Evolutionary conservation across 2,329 filamentous ascomycete genomes (phyloP).

Genomic region (Cucurbitaria berberidis): DNA sequence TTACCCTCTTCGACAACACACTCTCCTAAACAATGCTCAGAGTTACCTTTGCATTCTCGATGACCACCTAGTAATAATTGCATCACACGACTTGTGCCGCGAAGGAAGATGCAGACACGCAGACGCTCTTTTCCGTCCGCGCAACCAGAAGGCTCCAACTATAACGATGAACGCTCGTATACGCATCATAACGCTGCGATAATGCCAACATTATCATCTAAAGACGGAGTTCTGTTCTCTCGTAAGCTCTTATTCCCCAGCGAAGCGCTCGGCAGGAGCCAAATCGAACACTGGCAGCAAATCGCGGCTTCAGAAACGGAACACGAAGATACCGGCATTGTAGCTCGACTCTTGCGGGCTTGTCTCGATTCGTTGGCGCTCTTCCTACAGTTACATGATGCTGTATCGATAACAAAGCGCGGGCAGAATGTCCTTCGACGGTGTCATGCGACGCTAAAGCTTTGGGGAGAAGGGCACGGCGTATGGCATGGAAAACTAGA

Average conservation of each 20-base stretch:
- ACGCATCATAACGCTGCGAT: background rate
- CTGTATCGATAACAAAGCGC: background rate
- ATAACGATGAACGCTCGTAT: background rate
- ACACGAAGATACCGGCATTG: constrained; percentile 8
- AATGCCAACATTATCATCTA: background rate
- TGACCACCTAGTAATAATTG: background rate
- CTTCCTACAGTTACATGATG: background rate
- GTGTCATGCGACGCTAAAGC: constrained; percentile 11
- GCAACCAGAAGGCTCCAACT: background rate
- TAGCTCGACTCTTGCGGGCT: constrained; percentile 5
- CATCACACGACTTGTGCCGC: background rate
- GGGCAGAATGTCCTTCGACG: constrained; percentile 14
- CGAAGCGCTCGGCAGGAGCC: background rate
- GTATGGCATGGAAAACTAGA: constrained; percentile 20
- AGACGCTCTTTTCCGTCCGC: background rate
- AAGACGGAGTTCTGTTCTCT: background rate
- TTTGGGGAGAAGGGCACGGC: constrained; percentile 26
- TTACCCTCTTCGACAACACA: background rate
- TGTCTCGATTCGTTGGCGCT: constrained; percentile 7
- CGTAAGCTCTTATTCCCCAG: background rate
- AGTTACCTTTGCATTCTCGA: background rate
- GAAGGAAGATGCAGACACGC: background rate
- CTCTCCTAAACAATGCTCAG: background rate
- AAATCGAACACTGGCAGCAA: constrained; percentile 10
- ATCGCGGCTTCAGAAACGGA: background rate